Conservation (phyloP, 306 rosid genomes). For the Dryas alaskensis region DNA sequence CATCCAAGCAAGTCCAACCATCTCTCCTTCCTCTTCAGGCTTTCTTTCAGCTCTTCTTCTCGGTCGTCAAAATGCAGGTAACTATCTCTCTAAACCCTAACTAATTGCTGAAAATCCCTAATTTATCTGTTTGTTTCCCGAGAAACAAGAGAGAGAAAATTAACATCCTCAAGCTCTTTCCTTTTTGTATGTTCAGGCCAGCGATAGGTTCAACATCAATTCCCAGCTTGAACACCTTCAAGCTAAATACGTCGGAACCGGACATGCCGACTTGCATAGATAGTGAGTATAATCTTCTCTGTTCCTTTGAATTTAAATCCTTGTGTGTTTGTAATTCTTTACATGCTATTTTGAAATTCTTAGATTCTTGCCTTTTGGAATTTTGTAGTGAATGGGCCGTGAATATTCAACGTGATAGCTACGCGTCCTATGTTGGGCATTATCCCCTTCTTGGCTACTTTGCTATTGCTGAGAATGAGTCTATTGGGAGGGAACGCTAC, state of each 20-base stretch:
- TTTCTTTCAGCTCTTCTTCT: slow-evolving; percentile 1
- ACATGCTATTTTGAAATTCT: slow-evolving; percentile 2
- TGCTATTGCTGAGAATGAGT: slow-evolving; percentile 89
- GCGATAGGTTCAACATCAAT: slow-evolving; percentile 94
- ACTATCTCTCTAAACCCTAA: neutral
- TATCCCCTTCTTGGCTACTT: slow-evolving; percentile 72
- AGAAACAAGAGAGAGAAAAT: neutral
- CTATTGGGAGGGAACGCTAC: slow-evolving; percentile 89
- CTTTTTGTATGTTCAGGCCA: slow-evolving; percentile 52
- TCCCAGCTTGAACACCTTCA: slow-evolving; percentile 94
- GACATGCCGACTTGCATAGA: slow-evolving; percentile 89
- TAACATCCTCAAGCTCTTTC: neutral
- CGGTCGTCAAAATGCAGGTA: slow-evolving; percentile 30
- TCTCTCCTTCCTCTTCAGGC: too few relatives aligned
- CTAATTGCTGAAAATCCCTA: neutral
- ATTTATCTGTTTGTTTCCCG: neutral
- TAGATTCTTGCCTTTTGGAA: neutral
- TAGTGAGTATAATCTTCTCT: slow-evolving; percentile 42
- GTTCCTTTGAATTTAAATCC: neutral
- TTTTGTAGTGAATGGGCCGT: slow-evolving; percentile 86
- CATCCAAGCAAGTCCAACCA: too few relatives aligned
- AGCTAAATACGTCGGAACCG: slow-evolving; percentile 97
- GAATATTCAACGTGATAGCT: slow-evolving; percentile 96
- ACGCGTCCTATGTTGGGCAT: slow-evolving; percentile 89
- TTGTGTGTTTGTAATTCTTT: neutral